Evolutionary conservation across 768 basidiomycete species (phyloP).

Genomic region (Boletus sensibilis): DNA sequence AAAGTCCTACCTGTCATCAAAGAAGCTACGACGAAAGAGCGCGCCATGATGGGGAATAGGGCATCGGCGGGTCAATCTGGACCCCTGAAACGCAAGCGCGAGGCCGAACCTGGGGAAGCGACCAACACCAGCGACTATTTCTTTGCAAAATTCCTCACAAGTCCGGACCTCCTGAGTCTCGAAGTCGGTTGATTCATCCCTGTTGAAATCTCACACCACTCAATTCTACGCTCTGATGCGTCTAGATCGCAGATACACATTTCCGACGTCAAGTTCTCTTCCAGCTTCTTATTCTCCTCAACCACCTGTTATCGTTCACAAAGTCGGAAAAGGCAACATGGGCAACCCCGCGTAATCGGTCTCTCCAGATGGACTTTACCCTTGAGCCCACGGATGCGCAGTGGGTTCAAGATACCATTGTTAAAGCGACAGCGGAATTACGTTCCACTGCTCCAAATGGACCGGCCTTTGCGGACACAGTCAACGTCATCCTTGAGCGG

Average conservation of each 20-base stretch:
- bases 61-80: constrained; percentile 37
- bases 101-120: constrained; percentile 53
- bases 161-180: constrained; percentile 79
- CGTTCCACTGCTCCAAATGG: constrained; percentile 79
- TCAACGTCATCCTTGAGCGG: constrained; percentile 66
- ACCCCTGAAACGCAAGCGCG: constrained; percentile 64
- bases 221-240: constrained; percentile 11
- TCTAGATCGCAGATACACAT: constrained; percentile 81
- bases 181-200: constrained; percentile 54
- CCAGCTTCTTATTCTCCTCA: constrained; percentile 76
- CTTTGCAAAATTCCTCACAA: constrained; percentile 92
- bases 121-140: constrained; percentile 69
- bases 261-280: constrained; percentile 93
- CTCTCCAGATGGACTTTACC: constrained; percentile 81
- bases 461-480: constrained; percentile 71
- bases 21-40: constrained; percentile 85
- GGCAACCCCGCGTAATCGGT: constrained; percentile 66
- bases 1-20: constrained; percentile 77
- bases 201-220: background rate
- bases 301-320: constrained; percentile 74
- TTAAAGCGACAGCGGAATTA: constrained; percentile 53
- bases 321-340: constrained; percentile 61
- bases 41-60: constrained; percentile 82
- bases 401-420: constrained; percentile 74
- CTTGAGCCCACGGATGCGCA: constrained; percentile 63